Conservation (phyloP, 441 rosid genomes). For the Theobroma grandiflorum region DNA sequence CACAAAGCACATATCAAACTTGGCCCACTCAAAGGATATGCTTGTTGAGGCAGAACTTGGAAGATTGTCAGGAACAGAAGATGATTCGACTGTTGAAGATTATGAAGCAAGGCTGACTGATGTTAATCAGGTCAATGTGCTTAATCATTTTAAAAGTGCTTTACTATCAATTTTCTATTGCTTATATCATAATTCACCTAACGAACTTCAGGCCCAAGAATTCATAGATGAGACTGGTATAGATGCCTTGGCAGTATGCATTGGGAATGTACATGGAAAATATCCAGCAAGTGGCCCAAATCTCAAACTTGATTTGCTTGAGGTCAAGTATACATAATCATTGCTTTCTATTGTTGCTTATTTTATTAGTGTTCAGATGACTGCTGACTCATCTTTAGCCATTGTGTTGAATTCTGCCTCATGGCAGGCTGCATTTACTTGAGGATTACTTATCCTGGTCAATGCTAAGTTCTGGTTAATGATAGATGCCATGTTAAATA, state of each 20-base stretch:
- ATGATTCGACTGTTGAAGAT: constrained; percentile 91
- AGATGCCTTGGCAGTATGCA: constrained; percentile 96
- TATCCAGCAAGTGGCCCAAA: constrained; percentile 90
- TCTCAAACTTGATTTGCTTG: constrained; percentile 86
- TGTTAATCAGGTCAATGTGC: constrained; percentile 64
- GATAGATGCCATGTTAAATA: background rate
- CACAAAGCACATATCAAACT: constrained; percentile 67
- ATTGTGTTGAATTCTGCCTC: constrained; percentile 18
- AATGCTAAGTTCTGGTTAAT: background rate
- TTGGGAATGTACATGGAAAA: constrained; percentile 97
- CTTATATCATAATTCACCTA: constrained; percentile 22
- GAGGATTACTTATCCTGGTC: constrained; percentile 17
- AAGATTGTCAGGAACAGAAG: constrained; percentile 95
- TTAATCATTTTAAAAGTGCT: constrained; percentile 19
- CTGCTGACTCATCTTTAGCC: background rate
- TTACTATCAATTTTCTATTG: constrained; percentile 23
- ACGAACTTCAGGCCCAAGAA: constrained; percentile 78
- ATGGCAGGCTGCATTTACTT: constrained; percentile 17
- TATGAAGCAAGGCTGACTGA: constrained; percentile 93
- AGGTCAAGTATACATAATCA: constrained; percentile 51
- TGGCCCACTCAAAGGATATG: constrained; percentile 76
- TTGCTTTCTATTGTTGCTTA: constrained; percentile 1
- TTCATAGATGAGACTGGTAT: constrained; percentile 85
- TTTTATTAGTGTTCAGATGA: constrained; percentile 15
- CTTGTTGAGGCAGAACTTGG: constrained; percentile 98